Conservation (phyloP, 2,329 filamentous ascomycete genomes). For the Calycina herbarum region DNA sequence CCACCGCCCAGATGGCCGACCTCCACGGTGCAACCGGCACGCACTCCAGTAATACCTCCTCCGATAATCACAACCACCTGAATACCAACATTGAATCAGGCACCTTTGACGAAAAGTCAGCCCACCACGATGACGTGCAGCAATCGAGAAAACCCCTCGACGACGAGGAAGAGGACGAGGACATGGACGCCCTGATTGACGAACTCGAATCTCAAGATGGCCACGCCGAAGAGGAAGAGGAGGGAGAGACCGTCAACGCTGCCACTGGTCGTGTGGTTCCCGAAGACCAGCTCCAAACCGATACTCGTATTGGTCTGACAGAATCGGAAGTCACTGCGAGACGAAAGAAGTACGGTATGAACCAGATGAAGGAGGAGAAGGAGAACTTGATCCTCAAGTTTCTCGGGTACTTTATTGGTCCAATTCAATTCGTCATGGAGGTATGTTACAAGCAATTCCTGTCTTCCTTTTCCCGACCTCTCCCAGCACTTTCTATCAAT, state of each 20-base stretch:
- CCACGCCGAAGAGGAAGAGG: constrained; percentile 63
- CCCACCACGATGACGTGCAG: constrained; percentile 39
- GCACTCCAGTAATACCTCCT: constrained; percentile 20
- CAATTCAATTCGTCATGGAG: constrained; percentile 95
- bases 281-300: constrained; percentile 76
- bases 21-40: constrained; percentile 23
- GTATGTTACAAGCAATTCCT: constrained; percentile 46
- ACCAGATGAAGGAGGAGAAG: constrained; percentile 90
- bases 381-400: constrained; percentile 85
- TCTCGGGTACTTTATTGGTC: constrained; percentile 77
- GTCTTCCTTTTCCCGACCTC: constrained; percentile 20
- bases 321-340: constrained; percentile 63
- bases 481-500: constrained; percentile 1
- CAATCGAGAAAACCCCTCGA: constrained; percentile 28
- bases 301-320: constrained; percentile 70
- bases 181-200: constrained; percentile 84
- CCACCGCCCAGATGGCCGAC: constrained; percentile 28
- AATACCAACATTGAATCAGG: constrained; percentile 65
- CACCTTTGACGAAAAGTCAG: constrained; percentile 63
- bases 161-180: constrained; percentile 75
- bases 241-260: constrained; percentile 51
- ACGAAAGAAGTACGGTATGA: constrained; percentile 75
- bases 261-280: constrained; percentile 62
- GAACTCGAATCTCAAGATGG: constrained; percentile 83
- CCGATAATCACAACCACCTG: constrained; percentile 40